A percentile compares a stretch with the other conserved stretches of the same genome.
Conservation (phyloP, 768 basidiomycete genomes). For the Cystofilobasidium macerans region DNA sequence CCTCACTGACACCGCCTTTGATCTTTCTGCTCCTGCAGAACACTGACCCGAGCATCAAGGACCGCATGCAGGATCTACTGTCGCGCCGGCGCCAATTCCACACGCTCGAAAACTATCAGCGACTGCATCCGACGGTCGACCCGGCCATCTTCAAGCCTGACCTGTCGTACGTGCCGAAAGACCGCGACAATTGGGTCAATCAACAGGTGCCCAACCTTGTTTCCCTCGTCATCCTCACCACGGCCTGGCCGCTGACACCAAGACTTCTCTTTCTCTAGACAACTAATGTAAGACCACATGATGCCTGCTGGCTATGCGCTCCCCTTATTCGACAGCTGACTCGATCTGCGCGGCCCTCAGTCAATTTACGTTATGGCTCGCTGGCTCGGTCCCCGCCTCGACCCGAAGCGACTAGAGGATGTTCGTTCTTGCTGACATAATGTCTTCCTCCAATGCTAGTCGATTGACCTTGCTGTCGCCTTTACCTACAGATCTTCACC, state of each 20-base stretch:
- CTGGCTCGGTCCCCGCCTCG: slow-evolving; percentile 13
- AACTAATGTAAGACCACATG: not conserved
- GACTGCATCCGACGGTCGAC: slow-evolving; percentile 7
- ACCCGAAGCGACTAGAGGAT: slow-evolving; percentile 17
- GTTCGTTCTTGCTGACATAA: not conserved
- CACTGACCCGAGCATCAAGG: not conserved
- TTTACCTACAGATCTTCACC: not conserved
- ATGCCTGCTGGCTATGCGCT: too few relatives aligned
- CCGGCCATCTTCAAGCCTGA: slow-evolving; percentile 7
- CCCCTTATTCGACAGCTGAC: not conserved
- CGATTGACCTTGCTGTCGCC: not conserved
- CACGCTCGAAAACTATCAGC: slow-evolving; percentile 23
- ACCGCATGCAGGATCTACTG: slow-evolving; percentile 22
- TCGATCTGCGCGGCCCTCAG: not conserved
- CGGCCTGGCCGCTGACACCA: too few relatives aligned
- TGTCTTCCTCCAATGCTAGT: not conserved
- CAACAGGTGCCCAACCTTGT: not conserved
- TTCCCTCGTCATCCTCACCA: too few relatives aligned
- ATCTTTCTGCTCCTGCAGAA: not conserved
- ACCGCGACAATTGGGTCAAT: not conserved
- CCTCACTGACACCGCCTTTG: not conserved
- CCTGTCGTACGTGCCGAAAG: not conserved
- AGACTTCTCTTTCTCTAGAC: not conserved
- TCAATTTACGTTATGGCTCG: slow-evolving; percentile 8
- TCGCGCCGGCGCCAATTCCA: slow-evolving; percentile 18